Evolutionary conservation across 2,329 filamentous ascomycete genomes (phyloP).

Genomic region (Hortaea sp.): DNA sequence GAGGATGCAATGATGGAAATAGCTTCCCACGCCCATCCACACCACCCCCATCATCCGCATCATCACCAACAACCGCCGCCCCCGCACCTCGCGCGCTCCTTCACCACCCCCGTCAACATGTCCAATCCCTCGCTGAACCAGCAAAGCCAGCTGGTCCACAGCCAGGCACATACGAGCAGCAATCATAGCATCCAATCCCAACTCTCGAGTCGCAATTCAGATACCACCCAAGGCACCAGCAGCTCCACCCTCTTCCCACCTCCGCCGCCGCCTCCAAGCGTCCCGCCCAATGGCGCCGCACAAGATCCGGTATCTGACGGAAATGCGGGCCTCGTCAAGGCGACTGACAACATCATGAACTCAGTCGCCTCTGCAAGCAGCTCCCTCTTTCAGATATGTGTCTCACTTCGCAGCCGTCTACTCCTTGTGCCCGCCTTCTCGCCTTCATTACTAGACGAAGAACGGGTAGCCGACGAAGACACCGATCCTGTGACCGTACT

Average conservation of each 20-base stretch:
- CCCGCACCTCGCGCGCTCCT: slow-evolving; percentile 2
- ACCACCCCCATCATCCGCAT: not conserved
- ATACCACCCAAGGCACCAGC: slow-evolving; percentile 37
- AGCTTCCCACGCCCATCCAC: not conserved
- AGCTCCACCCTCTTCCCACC: slow-evolving; percentile 29
- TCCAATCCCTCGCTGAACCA: slow-evolving; percentile 3
- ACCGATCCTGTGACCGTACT: slow-evolving; percentile 79
- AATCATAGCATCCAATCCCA: slow-evolving; percentile 39
- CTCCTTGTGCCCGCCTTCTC: slow-evolving; percentile 77
- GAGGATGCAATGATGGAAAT: slow-evolving; percentile 1
- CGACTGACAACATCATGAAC: slow-evolving; percentile 93
- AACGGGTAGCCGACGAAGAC: slow-evolving; percentile 56
- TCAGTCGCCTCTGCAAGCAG: slow-evolving; percentile 83
- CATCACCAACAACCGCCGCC: not conserved
- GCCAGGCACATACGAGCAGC: slow-evolving; percentile 35
- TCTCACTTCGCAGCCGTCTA: slow-evolving; percentile 71
- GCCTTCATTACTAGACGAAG: slow-evolving; percentile 60
- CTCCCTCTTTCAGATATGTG: slow-evolving; percentile 91
- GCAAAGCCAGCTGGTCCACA: slow-evolving; percentile 28
- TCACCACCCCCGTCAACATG: slow-evolving; percentile 1
- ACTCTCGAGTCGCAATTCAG: slow-evolving; percentile 36
- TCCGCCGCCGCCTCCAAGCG: slow-evolving; percentile 15
- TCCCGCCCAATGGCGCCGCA: slow-evolving; percentile 17
- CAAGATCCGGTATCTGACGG: not conserved
- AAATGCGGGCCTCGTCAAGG: slow-evolving; percentile 48